Conservation (phyloP, 164 flowering plant genomes). For the Macadamia integrifolia region DNA sequence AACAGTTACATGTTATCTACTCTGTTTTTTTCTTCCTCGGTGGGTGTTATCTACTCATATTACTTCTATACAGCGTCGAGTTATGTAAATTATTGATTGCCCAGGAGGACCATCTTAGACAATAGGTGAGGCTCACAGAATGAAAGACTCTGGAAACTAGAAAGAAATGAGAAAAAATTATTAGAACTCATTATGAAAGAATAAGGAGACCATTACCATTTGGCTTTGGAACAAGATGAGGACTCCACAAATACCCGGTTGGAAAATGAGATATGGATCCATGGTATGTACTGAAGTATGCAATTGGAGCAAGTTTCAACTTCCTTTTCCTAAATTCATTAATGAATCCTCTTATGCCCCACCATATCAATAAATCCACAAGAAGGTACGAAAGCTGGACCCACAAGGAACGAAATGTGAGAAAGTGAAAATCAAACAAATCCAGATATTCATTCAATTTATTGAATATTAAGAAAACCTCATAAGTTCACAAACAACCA, state of each 20-base stretch:
- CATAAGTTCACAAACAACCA: neutral
- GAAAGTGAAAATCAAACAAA: neutral
- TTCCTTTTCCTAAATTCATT: constrained; percentile 86
- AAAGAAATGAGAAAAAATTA: too few species aligned
- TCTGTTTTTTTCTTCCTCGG: too few species aligned
- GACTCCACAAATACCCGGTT: constrained; percentile 96
- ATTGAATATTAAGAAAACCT: neutral
- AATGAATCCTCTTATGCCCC: constrained; percentile 82
- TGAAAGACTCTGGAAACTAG: too few species aligned
- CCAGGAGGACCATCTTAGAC: too few species aligned
- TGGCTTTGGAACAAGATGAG: constrained; percentile 89
- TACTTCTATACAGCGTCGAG: too few species aligned
- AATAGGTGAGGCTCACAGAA: too few species aligned
- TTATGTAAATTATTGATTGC: too few species aligned
- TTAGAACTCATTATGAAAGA: too few species aligned
- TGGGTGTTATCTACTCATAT: too few species aligned
- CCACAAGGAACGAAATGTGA: constrained; percentile 5
- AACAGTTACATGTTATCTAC: neutral
- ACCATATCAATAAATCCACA: constrained; percentile 88
- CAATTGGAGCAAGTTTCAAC: constrained; percentile 85
- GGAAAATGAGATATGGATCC: constrained; percentile 91
- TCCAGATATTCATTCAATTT: neutral
- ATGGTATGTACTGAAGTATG: constrained; percentile 82
- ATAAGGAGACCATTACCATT: constrained; percentile 37
- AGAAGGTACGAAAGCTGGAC: constrained; percentile 84